A percentile compares a stretch with the other conserved stretches of the same genome.
Conservation (phyloP, 441 rosid species). For the Populus hybrid region DNA sequence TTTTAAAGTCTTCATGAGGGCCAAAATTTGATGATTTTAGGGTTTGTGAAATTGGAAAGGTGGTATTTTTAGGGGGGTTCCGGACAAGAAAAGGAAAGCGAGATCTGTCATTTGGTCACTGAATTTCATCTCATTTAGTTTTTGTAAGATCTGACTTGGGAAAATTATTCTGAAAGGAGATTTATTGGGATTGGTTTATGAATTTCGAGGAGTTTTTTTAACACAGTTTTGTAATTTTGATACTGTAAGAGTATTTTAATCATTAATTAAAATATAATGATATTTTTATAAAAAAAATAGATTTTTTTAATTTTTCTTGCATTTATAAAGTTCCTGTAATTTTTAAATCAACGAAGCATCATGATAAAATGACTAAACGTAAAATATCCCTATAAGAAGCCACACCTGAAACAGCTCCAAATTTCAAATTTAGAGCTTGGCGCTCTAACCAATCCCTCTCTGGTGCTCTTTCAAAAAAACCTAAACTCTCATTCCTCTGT, state of each 20-base stretch:
- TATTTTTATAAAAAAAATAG: too few species aligned
- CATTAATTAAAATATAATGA: too few species aligned
- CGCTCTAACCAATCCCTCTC: conserved; percentile 27
- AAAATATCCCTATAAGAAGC: background rate
- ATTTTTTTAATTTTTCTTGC: too few species aligned
- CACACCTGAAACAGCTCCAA: conserved; percentile 16
- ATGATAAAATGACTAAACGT: background rate
- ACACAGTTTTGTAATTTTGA: background rate
- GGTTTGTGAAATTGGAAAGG: background rate
- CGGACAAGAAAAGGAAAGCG: background rate
- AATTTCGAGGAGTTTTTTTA: background rate
- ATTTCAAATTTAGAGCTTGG: conserved; percentile 60
- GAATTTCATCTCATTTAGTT: background rate
- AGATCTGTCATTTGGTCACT: background rate
- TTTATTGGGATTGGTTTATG: background rate
- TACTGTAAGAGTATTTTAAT: background rate
- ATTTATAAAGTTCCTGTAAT: too few species aligned
- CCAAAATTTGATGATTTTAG: conserved; percentile 12
- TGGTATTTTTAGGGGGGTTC: background rate
- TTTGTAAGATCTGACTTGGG: background rate
- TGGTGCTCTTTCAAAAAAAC: background rate
- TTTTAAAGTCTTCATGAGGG: conserved; percentile 32
- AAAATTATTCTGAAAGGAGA: background rate
- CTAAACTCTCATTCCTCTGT: background rate
- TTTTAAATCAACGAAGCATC: background rate